phyloP scores from a whole-genome alignment of 2,329 filamentous ascomycete genomes.

The Fusarium subtropicale region DNA sequence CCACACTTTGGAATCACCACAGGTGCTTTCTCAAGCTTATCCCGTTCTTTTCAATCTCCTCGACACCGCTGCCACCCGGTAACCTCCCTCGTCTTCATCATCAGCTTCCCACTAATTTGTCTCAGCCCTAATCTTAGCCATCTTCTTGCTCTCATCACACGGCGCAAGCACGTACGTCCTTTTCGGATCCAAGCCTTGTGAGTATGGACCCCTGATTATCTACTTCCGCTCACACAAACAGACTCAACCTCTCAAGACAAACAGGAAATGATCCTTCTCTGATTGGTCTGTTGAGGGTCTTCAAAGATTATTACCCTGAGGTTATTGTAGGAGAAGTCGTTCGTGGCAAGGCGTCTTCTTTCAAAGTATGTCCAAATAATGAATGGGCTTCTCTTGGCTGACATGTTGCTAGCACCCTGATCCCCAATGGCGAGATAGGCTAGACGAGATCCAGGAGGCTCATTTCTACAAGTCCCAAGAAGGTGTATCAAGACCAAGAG shows the following conservation, averaged over 20 bases:
- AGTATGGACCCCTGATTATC: constrained; percentile 44
- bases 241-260: constrained; percentile 68
- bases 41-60: constrained; percentile 83
- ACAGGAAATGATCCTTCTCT: constrained; percentile 79
- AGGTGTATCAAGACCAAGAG: constrained; percentile 50
- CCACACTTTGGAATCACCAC: constrained; percentile 73
- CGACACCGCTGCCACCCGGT: constrained; percentile 82
- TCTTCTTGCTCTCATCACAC: constrained; percentile 80
- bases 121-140: constrained; percentile 74
- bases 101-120: constrained; percentile 35
- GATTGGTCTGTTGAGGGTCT: constrained; percentile 80
- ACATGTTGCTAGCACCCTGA: constrained; percentile 72
- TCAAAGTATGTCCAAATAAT: constrained; percentile 59
- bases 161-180: constrained; percentile 84
- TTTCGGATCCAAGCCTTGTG: constrained; percentile 84
- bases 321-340: constrained; percentile 80
- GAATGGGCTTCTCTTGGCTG: background rate
- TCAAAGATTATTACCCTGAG: constrained; percentile 91
- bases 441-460: constrained; percentile 73
- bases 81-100: constrained; percentile 25
- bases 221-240: constrained; percentile 45
- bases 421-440: constrained; percentile 75
- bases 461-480: constrained; percentile 63
- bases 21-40: constrained; percentile 76
- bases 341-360: constrained; percentile 69